Evolutionary conservation across 345 rosid species (phyloP).

Genomic region (Erysimum cheiranthoides): DNA sequence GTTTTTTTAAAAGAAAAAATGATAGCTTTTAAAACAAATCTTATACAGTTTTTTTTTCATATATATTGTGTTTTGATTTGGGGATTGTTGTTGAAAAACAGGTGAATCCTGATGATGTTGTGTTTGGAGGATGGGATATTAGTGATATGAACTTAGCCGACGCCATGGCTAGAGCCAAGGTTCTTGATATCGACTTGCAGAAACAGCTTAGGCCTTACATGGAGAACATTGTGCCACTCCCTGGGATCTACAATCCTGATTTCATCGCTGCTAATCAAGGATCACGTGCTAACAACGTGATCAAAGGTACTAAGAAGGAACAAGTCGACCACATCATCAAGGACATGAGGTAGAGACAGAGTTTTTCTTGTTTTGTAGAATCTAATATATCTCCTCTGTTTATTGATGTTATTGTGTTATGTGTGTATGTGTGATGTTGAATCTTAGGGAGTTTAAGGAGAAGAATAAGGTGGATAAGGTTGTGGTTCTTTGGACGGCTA

Average conservation of each 20-base stretch:
- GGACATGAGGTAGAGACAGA: conserved; percentile 70
- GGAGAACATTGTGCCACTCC: conserved; percentile 93
- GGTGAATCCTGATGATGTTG: conserved; percentile 86
- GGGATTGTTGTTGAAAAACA: background rate
- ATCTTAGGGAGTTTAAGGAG: conserved; percentile 86
- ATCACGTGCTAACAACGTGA: conserved; percentile 84
- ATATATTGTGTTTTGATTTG: background rate
- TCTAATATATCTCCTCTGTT: conserved; percentile 11
- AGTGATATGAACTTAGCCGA: conserved; percentile 97
- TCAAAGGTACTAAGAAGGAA: conserved; percentile 89
- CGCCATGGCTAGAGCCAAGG: conserved; percentile 94
- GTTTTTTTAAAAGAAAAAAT: background rate
- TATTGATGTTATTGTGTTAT: background rate
- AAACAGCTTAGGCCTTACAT: conserved; percentile 95
- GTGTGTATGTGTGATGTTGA: background rate
- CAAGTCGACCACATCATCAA: conserved; percentile 81
- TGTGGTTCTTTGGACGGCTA: conserved; percentile 98
- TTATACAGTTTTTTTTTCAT: background rate
- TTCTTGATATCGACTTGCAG: conserved; percentile 90
- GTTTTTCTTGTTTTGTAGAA: background rate
- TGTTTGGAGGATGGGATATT: conserved; percentile 99
- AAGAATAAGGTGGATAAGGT: conserved; percentile 79
- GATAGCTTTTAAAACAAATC: background rate
- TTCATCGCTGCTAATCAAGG: conserved; percentile 97
- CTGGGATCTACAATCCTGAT: conserved; percentile 86